These are phyloP conservation scores for Boletus calvinii DNA, from an alignment of 1,284 basidiomycete species.

Conservation along the genomic window DNA sequence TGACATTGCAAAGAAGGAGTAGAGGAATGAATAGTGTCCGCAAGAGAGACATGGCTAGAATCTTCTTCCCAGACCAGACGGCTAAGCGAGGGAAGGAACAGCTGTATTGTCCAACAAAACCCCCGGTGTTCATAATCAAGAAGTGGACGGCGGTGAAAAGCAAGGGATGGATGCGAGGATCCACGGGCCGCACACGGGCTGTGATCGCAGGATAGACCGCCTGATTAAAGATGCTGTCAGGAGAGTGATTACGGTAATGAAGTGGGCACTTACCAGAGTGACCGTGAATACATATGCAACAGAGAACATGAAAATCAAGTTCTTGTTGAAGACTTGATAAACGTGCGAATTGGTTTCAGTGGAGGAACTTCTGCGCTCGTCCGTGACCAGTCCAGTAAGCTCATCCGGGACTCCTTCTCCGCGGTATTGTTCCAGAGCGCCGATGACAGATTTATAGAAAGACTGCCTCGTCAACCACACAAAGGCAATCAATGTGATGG, in stretches of 20 bases:
- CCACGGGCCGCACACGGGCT: neutral
- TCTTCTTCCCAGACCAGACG: neutral
- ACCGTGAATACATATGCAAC: neutral
- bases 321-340: neutral
- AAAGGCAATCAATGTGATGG: neutral
- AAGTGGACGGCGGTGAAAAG: conserved; percentile 2
- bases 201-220: neutral
- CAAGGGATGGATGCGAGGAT: neutral
- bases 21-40: conserved; percentile 3
- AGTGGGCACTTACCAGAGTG: neutral
- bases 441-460: neutral
- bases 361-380: neutral
- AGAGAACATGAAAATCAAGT: conserved; percentile 3
- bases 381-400: neutral
- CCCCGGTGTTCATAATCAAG: neutral
- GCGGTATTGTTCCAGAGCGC: neutral
- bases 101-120: neutral
- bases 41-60: conserved; percentile 1
- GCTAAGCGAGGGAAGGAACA: neutral
- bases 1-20: neutral
- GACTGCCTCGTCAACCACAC: neutral
- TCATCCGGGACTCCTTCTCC: neutral
- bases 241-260: neutral
- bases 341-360: neutral
- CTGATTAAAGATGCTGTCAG: neutral